Percentiles rank a stretch among this genome's conserved stretches.
Conservation (phyloP, 139 green algal species). For the Chlamydomonas eustigma region DNA sequence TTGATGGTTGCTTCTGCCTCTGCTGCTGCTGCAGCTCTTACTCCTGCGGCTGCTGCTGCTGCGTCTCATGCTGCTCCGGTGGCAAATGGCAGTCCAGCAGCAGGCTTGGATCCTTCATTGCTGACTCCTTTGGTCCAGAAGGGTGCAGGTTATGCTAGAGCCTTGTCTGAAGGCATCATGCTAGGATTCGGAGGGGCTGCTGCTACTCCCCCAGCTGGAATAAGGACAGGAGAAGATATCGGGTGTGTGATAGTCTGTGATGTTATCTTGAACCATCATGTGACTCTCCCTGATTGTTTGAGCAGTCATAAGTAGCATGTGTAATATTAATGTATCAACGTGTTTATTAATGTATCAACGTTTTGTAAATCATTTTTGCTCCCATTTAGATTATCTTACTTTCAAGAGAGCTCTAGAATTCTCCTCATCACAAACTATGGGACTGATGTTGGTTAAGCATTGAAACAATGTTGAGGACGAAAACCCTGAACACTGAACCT, state of each 20-base stretch:
- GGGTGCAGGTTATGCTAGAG: background rate
- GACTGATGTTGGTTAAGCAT: too few relatives aligned
- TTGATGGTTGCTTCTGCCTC: background rate
- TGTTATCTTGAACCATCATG: slow-evolving; percentile 9
- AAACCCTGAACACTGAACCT: too few relatives aligned
- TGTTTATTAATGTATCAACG: too few relatives aligned
- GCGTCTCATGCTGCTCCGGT: background rate
- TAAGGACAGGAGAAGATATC: slow-evolving; percentile 15
- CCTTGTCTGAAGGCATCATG: slow-evolving; percentile 2
- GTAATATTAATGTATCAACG: too few relatives aligned
- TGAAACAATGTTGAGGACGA: too few relatives aligned
- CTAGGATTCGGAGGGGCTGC: background rate
- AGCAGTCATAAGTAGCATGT: too few relatives aligned
- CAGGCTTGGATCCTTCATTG: background rate
- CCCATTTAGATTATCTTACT: too few relatives aligned
- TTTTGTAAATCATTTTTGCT: too few relatives aligned
- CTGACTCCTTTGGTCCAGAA: background rate
- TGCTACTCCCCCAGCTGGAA: slow-evolving; percentile 7
- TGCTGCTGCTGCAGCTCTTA: background rate
- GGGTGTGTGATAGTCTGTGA: too few relatives aligned
- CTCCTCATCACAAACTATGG: too few relatives aligned
- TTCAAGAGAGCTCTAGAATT: too few relatives aligned
- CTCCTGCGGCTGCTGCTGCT: background rate
- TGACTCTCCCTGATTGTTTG: too few relatives aligned
- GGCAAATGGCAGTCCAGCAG: background rate